Evolutionary conservation across 495 filamentous ascomycete species (phyloP), one percentile per base, ranked within the genome.

Genomic region (Penicillium fimorum): DNA sequence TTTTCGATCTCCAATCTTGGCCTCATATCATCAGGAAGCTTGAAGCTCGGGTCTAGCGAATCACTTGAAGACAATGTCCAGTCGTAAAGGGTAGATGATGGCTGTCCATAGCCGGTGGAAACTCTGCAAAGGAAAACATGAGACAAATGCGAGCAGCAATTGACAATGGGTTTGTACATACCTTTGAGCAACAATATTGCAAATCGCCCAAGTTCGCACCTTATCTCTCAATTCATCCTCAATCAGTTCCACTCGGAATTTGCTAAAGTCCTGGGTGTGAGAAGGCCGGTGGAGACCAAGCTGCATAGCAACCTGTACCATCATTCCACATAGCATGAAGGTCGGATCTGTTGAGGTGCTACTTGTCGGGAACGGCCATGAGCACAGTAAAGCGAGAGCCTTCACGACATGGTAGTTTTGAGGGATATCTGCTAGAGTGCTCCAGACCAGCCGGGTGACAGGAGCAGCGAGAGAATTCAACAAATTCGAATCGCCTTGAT

Each of bases 291-390:
- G 92, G 47, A 97, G 82, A 47, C 92, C 92, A 54, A 93, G 88
- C 58, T 93, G 90, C 71, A 92, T 92, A 13, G 92, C 89, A 50
- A 92, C 85, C 68, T 96, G 91, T 80, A 96, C 88, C 91, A 96
- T 92, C 63, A 94, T 81, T 27, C 92, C 92, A 63, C 87, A 86
- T 11, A 96, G 77, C 74, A 95, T 96, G 63, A 95, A 92, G 0
- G 92, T 96, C 2, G 91, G 90, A 68, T 97, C 92, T 7, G 83
- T 84, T 5, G 89, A 88, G 7, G 91, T 95, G 20, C 87, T 93
- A 68, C 87, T 92, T 4, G 87, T 90, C 5, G 92, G 92, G 22
- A 96, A 80, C 11, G 92, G 92, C 92, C 92, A 97, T 8, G 88
- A 88, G 72, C 92, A 97, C 38, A 97, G 77, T 25, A 97, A 68